Percentiles rank a stretch among this genome's conserved stretches.
phyloP scores from a whole-genome alignment of 768 basidiomycete genomes.

The Serendipita sp. region DNA sequence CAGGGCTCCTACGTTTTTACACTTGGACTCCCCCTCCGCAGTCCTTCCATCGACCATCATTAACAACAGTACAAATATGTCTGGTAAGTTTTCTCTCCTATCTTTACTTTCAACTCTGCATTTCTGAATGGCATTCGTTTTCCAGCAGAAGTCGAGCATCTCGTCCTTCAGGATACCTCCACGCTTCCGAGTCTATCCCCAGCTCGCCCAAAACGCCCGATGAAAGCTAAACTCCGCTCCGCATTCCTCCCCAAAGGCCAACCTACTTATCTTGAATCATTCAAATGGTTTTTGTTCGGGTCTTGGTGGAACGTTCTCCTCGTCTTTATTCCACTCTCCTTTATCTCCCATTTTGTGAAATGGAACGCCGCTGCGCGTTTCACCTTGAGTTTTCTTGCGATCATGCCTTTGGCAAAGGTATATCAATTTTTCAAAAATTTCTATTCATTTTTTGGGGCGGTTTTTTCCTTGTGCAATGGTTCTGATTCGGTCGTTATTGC shows the following conservation, averaged over 20 bases:
- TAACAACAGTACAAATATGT: too few relatives aligned
- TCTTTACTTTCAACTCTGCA: too few relatives aligned
- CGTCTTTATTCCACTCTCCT: conserved; percentile 60
- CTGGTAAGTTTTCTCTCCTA: too few relatives aligned
- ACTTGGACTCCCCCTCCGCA: too few relatives aligned
- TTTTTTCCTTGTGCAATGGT: background rate
- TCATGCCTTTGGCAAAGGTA: conserved; percentile 78
- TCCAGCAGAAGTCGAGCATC: too few relatives aligned
- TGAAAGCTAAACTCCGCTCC: too few relatives aligned
- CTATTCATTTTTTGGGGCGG: background rate
- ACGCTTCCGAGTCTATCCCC: too few relatives aligned
- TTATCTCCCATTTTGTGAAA: conserved; percentile 41
- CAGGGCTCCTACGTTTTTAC: too few relatives aligned
- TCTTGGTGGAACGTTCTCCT: conserved; percentile 59
- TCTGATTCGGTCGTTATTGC: background rate
- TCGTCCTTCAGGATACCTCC: too few relatives aligned
- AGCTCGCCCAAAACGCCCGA: too few relatives aligned
- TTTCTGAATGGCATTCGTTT: too few relatives aligned
- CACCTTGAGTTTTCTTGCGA: conserved; percentile 60
- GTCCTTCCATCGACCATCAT: too few relatives aligned
- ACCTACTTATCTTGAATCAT: conserved; percentile 12
- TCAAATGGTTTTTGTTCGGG: conserved; percentile 19
- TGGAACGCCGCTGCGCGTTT: conserved; percentile 68
- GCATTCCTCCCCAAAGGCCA: background rate
- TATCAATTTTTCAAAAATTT: conserved; percentile 9